Evolutionary conservation across 257 asterid species (phyloP).

Genomic region (Penstemon barbatus): DNA sequence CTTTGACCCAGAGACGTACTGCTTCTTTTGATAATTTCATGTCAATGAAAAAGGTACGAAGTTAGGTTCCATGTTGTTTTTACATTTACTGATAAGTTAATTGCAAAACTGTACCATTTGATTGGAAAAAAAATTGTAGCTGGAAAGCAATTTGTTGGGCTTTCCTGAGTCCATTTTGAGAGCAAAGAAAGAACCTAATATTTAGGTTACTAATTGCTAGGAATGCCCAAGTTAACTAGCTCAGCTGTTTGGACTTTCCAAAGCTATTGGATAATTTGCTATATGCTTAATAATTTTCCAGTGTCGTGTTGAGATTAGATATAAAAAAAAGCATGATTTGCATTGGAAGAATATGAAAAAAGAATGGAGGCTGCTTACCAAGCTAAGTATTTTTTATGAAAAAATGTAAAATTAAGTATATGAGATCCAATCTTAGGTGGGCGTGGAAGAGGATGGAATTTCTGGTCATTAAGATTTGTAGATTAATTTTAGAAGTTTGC

Average conservation of each 20-base stretch:
- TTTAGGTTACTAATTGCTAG: slow-evolving; percentile 5
- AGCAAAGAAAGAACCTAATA: slow-evolving; percentile 10
- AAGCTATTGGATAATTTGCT: slow-evolving; percentile 12
- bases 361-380: not conserved
- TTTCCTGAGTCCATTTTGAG: slow-evolving; percentile 9
- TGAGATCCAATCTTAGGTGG: not conserved
- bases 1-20: slow-evolving; percentile 77
- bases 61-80: not conserved
- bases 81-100: slow-evolving; percentile 12
- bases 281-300: no score
- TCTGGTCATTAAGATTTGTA: slow-evolving; percentile 17
- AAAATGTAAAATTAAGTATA: not conserved
- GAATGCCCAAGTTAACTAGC: not conserved
- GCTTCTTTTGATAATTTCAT: slow-evolving; percentile 93
- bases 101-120: not conserved
- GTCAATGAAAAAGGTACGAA: slow-evolving; percentile 94
- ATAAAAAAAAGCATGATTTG: no score
- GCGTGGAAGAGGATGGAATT: no score
- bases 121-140: slow-evolving; percentile 1
- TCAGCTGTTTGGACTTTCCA: not conserved
- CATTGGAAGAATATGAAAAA: not conserved
- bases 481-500: slow-evolving; percentile 3
- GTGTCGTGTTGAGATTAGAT: no score
- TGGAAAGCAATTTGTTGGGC: not conserved
- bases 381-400: not conserved